These are phyloP conservation scores for Phialocephala subalpina DNA, from an alignment of 2,329 filamentous ascomycete genomes.

Conservation along the genomic window DNA sequence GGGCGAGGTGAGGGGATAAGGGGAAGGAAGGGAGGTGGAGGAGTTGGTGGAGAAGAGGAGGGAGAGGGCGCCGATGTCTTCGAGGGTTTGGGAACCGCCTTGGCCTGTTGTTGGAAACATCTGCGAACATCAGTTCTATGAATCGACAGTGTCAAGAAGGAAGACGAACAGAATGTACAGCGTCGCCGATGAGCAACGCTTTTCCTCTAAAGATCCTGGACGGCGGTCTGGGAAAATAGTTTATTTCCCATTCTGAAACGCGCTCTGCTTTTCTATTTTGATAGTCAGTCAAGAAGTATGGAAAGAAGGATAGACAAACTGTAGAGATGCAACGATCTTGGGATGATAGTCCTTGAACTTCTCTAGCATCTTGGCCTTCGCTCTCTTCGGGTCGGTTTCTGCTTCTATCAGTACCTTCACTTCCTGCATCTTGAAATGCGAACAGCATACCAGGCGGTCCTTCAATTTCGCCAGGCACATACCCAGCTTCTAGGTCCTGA, in stretches of 20 bases:
- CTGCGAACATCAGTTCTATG: background rate
- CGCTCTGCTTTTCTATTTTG: constrained; percentile 6
- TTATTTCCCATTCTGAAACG: constrained; percentile 10
- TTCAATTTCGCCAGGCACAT: constrained; percentile 9
- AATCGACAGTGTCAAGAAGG: background rate
- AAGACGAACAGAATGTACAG: constrained; percentile 44
- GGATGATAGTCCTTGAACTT: constrained; percentile 37
- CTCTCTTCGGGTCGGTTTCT: constrained; percentile 16
- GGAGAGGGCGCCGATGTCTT: constrained; percentile 47
- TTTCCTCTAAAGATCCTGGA: constrained; percentile 34
- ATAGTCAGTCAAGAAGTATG: background rate
- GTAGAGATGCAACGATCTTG: constrained; percentile 22
- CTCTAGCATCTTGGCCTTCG: constrained; percentile 33
- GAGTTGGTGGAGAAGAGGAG: constrained; percentile 15
- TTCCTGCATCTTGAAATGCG: background rate
- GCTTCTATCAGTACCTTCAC: background rate
- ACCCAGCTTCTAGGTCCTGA: constrained; percentile 17
- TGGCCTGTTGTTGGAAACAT: constrained; percentile 46
- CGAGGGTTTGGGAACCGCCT: constrained; percentile 47
- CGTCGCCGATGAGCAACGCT: constrained; percentile 47
- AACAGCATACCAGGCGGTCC: background rate
- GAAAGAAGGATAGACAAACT: background rate
- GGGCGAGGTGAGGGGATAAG: background rate
- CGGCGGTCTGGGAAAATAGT: constrained; percentile 8
- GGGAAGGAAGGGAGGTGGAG: background rate